Evolutionary conservation across 108 stramenopile species (phyloP).

Genomic region (Stephanodiscus minutulus): DNA sequence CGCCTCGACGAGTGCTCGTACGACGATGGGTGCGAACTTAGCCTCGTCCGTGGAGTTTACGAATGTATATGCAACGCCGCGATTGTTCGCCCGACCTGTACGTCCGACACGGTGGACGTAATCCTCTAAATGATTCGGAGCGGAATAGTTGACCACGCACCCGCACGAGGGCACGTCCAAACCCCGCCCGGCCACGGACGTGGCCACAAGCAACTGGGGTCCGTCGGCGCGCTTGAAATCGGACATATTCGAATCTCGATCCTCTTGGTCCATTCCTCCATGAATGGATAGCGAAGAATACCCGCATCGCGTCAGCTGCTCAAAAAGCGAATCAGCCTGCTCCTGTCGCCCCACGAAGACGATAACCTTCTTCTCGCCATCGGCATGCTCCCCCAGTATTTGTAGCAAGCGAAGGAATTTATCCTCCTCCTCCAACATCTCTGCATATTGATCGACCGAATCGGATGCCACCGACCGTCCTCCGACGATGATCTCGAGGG

Average conservation of each 20-base stretch:
- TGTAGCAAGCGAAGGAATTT: constrained; percentile 97
- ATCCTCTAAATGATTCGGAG: constrained; percentile 98
- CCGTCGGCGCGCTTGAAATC: constrained; percentile 94
- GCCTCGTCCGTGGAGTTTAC: constrained; percentile 92
- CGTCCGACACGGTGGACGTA: constrained; percentile 98
- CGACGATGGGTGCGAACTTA: constrained; percentile 93
- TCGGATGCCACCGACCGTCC: constrained; percentile 95
- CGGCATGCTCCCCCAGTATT: constrained; percentile 94
- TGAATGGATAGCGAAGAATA: constrained; percentile 95
- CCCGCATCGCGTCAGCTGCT: constrained; percentile 90
- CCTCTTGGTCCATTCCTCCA: constrained; percentile 99
- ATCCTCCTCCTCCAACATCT: constrained; percentile 93
- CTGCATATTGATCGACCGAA: constrained; percentile 90
- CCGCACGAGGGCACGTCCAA: constrained; percentile 92
- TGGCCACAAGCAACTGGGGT: constrained; percentile 91
- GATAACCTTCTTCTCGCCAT: constrained; percentile 91
- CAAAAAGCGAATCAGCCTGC: constrained; percentile 92
- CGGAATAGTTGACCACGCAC: constrained; percentile 96
- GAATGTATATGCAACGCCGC: constrained; percentile 96
- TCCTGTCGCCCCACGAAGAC: constrained; percentile 98
- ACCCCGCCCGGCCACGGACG: constrained; percentile 93
- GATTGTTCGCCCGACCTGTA: constrained; percentile 94
- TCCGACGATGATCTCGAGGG: constrained; percentile 96
- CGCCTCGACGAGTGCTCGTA: constrained; percentile 90
- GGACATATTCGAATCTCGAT: constrained; percentile 96